These are phyloP conservation scores for Aspergillus conjunctus DNA, from an alignment of 495 filamentous ascomycete species.

Conservation along the genomic window DNA sequence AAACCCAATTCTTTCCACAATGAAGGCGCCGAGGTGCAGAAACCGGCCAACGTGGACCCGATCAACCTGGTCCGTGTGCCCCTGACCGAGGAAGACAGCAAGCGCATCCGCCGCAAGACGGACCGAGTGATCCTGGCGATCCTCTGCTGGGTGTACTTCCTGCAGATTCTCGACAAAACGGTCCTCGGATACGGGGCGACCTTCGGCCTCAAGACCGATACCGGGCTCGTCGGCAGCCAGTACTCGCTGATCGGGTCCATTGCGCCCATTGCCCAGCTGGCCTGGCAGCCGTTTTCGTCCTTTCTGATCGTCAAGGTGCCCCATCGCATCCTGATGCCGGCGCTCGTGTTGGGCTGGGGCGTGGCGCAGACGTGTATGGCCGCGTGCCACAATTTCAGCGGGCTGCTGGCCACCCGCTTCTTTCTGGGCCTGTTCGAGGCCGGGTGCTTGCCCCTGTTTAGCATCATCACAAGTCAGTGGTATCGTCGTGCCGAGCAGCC, in stretches of 20 bases:
- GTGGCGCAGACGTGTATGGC: constrained; percentile 51
- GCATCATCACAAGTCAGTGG: constrained; percentile 52
- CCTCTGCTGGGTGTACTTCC: constrained; percentile 66
- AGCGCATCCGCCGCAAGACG: constrained; percentile 62
- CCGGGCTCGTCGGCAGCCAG: constrained; percentile 56
- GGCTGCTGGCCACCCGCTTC: constrained; percentile 50
- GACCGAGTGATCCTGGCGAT: constrained; percentile 60
- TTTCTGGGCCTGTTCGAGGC: constrained; percentile 56
- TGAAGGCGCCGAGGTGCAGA: constrained; percentile 8
- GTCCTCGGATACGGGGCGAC: constrained; percentile 65
- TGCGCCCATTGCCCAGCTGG: constrained; percentile 63
- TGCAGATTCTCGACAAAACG: constrained; percentile 66
- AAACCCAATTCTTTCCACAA: constrained; percentile 13
- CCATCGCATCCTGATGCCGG: constrained; percentile 64
- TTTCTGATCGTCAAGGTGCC: constrained; percentile 67
- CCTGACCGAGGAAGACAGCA: constrained; percentile 54
- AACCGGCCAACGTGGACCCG: constrained; percentile 15
- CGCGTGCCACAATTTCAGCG: constrained; percentile 42
- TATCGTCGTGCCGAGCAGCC: constrained; percentile 54
- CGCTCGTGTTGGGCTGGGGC: constrained; percentile 56
- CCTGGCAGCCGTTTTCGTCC: constrained; percentile 67
- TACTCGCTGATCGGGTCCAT: constrained; percentile 66
- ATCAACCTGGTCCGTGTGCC: constrained; percentile 33
- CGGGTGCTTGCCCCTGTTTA: constrained; percentile 62
- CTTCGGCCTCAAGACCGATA: constrained; percentile 60